These are phyloP conservation scores for Trichoderma atroviride DNA, from an alignment of 2,329 filamentous ascomycete genomes.

Conservation along the genomic window DNA sequence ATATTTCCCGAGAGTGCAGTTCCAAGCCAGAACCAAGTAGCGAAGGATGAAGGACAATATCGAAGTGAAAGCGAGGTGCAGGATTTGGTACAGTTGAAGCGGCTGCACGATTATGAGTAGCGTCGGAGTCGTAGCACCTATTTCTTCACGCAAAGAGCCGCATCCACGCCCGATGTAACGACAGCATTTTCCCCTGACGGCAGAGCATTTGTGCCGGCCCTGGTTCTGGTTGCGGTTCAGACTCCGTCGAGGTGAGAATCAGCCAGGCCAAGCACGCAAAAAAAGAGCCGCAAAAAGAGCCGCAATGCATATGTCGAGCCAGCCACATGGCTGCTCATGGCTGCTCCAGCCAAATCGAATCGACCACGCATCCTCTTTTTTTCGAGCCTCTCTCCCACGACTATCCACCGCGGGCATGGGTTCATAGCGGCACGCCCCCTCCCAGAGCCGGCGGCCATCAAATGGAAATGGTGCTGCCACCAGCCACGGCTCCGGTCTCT, in stretches of 20 bases:
- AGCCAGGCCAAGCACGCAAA: not conserved
- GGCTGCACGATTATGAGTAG: not conserved
- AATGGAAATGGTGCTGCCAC: not conserved
- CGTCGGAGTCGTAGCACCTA: not conserved
- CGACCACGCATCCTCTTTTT: not conserved
- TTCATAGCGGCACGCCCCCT: constrained; percentile 23
- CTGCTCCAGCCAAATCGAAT: not conserved
- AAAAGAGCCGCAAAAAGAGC: not conserved
- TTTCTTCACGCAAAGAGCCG: constrained; percentile 1
- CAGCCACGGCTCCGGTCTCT: constrained; percentile 8
- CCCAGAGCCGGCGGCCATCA: not conserved
- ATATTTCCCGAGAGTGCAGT: not conserved
- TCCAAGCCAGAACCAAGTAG: not conserved
- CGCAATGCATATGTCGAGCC: not conserved
- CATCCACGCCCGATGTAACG: constrained; percentile 2
- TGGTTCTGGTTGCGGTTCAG: not conserved
- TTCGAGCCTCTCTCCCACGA: constrained; percentile 7
- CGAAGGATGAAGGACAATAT: not conserved
- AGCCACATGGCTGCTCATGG: not conserved
- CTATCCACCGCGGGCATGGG: not conserved
- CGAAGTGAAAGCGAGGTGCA: not conserved
- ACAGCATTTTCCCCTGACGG: not conserved
- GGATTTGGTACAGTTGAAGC: not conserved
- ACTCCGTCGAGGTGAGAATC: not conserved
- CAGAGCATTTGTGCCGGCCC: not conserved